Conservation (phyloP, 768 basidiomycete species). For the Collybiopsis luxurians region DNA sequence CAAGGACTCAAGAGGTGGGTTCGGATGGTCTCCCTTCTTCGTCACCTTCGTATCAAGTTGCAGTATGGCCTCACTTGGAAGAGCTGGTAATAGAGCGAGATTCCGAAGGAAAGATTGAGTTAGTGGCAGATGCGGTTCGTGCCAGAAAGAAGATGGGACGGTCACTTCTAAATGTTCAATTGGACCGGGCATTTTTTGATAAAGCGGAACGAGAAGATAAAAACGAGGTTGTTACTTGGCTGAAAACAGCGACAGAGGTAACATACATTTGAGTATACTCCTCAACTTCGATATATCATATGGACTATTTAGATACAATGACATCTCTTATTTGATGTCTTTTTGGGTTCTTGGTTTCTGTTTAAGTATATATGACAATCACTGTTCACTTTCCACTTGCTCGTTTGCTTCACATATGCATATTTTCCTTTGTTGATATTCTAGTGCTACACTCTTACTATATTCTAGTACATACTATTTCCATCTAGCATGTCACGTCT, state of each 20-base stretch:
- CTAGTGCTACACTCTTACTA: no score
- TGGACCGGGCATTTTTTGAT: background rate
- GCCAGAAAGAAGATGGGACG: conserved; percentile 1
- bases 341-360: no score
- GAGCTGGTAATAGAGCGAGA: conserved; percentile 1
- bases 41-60: background rate
- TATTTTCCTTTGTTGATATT: no score
- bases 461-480: no score
- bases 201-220: background rate
- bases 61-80: conserved; percentile 1
- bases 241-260: background rate
- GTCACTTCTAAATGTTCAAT: background rate
- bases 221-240: background rate
- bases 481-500: no score
- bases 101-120: background rate
- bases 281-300: no score
- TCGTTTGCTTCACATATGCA: no score
- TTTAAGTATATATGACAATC: no score
- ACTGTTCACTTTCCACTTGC: no score
- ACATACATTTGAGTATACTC: background rate
- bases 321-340: no score
- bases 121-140: background rate
- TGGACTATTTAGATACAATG: no score
- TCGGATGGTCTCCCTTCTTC: background rate
- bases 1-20: conserved; percentile 8